A percentile compares a stretch with the other conserved stretches of the same genome.
Conservation (phyloP, 441 rosid species). For the Geranium incanum region DNA sequence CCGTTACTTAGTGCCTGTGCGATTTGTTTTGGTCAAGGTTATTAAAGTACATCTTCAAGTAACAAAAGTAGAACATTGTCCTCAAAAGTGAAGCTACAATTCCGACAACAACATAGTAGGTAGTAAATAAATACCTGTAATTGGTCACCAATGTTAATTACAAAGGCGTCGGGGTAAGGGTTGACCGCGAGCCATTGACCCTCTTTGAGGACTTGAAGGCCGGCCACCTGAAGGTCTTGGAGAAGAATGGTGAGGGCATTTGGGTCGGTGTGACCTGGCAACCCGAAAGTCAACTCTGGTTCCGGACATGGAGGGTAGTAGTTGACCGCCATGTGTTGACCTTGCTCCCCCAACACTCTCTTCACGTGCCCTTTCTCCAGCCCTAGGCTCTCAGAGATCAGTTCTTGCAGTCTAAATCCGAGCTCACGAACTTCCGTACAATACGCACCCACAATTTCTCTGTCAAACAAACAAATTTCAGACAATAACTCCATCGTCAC, state of each 20-base stretch:
- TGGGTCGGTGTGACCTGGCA: conserved; percentile 65
- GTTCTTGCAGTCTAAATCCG: conserved; percentile 38
- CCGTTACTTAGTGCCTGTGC: conserved; percentile 59
- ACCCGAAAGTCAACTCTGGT: conserved; percentile 62
- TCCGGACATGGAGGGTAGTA: conserved; percentile 64
- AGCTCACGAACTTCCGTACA: conserved; percentile 43
- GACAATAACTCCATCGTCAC: too few relatives aligned
- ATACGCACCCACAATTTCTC: conserved; percentile 47
- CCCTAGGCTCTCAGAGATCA: conserved; percentile 60
- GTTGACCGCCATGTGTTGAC: conserved; percentile 68
- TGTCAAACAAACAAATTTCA: conserved; percentile 13
- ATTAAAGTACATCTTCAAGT: too few relatives aligned
- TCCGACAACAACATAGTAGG: neutral
- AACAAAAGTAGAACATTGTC: too few relatives aligned
- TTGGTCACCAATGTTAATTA: conserved; percentile 61
- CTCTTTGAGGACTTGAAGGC: conserved; percentile 55
- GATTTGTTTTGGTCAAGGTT: neutral
- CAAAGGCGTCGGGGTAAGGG: conserved; percentile 57
- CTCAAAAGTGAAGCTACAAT: too few relatives aligned
- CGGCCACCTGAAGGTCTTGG: conserved; percentile 46
- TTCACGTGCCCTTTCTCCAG: conserved; percentile 41
- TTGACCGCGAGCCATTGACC: conserved; percentile 53
- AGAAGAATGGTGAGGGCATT: conserved; percentile 60
- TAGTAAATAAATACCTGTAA: conserved; percentile 33
- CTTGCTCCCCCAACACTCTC: conserved; percentile 51